phyloP scores from a whole-genome alignment of 2,329 filamentous ascomycete species.

The Aspergillus sp. region DNA sequence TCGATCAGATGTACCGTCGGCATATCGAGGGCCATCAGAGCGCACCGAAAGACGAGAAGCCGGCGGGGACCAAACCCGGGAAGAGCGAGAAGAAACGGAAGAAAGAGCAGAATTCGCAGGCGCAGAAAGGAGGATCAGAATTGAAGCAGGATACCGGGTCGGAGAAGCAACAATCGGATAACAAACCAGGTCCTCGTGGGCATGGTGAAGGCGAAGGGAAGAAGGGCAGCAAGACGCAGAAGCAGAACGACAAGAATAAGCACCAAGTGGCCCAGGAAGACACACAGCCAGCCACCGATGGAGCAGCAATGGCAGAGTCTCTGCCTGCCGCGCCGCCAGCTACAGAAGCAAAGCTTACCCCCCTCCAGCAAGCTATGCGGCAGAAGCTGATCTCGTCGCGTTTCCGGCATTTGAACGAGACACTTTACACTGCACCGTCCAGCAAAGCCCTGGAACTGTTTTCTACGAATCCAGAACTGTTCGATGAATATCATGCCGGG shows the following conservation, averaged over 20 bases:
- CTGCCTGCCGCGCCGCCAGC: conserved; percentile 33
- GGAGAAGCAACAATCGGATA: no score
- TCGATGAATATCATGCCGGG: conserved; percentile 89
- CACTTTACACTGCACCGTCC: conserved; percentile 87
- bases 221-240: conserved; percentile 20
- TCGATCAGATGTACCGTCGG: conserved; percentile 68
- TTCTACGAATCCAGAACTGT: conserved; percentile 78
- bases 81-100: conserved; percentile 21
- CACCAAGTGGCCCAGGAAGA: conserved; percentile 15
- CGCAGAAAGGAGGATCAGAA: conserved; percentile 10
- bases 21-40: conserved; percentile 60
- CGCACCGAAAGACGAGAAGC: conserved; percentile 27
- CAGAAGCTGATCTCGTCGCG: conserved; percentile 90
- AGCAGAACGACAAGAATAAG: conserved; percentile 21
- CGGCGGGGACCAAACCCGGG: conserved; percentile 16
- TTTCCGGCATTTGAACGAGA: conserved; percentile 95
- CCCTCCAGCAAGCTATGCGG: conserved; percentile 87
- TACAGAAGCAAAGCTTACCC: conserved; percentile 60
- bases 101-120: conserved; percentile 18
- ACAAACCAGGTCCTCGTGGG: conserved; percentile 7
- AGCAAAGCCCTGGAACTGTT: conserved; percentile 75
- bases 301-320: conserved; percentile 8
- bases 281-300: conserved; percentile 7
- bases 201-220: conserved; percentile 19
- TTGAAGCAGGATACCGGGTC: conserved; percentile 10